These are phyloP conservation scores for Vanrija sp. DNA, from an alignment of 1,284 basidiomycete species.

Conservation along the genomic window DNA sequence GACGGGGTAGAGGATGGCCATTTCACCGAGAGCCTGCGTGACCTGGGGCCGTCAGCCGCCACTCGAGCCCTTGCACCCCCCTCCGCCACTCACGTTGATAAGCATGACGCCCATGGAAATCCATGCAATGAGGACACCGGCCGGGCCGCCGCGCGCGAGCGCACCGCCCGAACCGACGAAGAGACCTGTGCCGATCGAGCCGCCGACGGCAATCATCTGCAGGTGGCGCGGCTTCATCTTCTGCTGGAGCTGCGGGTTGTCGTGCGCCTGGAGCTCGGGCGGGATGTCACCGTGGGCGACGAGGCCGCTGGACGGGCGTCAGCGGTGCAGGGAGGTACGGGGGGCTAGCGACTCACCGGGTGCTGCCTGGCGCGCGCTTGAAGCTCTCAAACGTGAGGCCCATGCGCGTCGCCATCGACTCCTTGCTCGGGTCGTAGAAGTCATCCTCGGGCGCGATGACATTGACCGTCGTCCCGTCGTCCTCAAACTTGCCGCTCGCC, in stretches of 20 bases:
- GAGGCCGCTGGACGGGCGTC: constrained; percentile 23
- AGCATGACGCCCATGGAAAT: constrained; percentile 33
- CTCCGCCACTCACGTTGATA: constrained; percentile 7
- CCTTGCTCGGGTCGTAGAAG: constrained; percentile 48
- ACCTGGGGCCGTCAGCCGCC: too few species aligned
- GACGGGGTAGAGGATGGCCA: constrained; percentile 51
- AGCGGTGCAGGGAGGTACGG: too few species aligned
- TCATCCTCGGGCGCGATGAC: constrained; percentile 3
- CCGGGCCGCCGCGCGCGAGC: constrained; percentile 52
- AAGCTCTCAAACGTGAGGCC: constrained; percentile 49
- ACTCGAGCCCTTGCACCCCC: neutral
- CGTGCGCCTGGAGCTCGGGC: constrained; percentile 27
- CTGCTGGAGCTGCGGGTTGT: constrained; percentile 47
- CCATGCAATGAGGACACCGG: constrained; percentile 50
- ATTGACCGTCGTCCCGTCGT: too few species aligned
- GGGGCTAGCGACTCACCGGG: constrained; percentile 36
- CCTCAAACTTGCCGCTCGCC: too few species aligned
- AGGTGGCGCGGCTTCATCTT: constrained; percentile 48
- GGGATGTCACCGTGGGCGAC: constrained; percentile 36
- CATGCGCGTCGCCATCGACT: constrained; percentile 43
- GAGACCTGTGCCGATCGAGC: constrained; percentile 27
- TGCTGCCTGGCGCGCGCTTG: constrained; percentile 50
- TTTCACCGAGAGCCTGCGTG: constrained; percentile 50
- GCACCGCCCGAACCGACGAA: constrained; percentile 51
- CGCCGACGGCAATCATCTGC: constrained; percentile 51